phyloP scores from a whole-genome alignment of 768 basidiomycete genomes.

The Xerocomellus intermedius region DNA sequence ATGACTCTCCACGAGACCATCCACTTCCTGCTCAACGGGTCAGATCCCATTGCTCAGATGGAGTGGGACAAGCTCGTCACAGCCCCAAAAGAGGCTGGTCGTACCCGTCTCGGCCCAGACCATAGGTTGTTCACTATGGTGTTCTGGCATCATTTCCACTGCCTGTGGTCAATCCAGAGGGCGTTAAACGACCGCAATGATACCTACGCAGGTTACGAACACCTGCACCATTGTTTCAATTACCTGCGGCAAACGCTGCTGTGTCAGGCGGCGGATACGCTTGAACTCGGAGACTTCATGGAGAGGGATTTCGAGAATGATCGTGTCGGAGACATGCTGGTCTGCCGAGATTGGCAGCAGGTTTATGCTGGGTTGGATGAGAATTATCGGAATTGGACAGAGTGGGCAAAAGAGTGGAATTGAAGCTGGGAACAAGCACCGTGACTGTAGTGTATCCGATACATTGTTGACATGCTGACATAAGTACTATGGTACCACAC shows the following conservation, averaged over 20 bases:
- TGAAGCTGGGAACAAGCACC: background rate
- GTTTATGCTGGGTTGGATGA: constrained; percentile 4
- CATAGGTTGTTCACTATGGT: constrained; percentile 9
- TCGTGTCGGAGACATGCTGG: constrained; percentile 12
- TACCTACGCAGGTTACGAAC: constrained; percentile 2
- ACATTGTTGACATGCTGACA: background rate
- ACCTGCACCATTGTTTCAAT: constrained; percentile 15
- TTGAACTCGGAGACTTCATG: constrained; percentile 18
- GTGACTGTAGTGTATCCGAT: too few relatives aligned
- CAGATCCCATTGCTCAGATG: constrained; percentile 3
- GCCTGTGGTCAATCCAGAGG: constrained; percentile 13
- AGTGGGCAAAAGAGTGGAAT: constrained; percentile 12
- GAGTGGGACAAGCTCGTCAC: constrained; percentile 13
- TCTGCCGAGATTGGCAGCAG: constrained; percentile 10
- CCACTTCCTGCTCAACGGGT: constrained; percentile 5
- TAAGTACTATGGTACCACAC: background rate
- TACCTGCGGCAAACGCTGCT: constrained; percentile 14
- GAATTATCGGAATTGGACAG: constrained; percentile 7
- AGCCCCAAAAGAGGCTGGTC: constrained; percentile 5
- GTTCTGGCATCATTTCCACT: constrained; percentile 15
- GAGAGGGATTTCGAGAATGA: constrained; percentile 8
- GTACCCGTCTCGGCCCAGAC: constrained; percentile 14
- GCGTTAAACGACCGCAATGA: constrained; percentile 12
- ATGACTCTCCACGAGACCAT: constrained; percentile 15
- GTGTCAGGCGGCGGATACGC: constrained; percentile 15